Evolutionary conservation across 768 basidiomycete species (phyloP).

Genomic region (Pulveroboletus sp.): DNA sequence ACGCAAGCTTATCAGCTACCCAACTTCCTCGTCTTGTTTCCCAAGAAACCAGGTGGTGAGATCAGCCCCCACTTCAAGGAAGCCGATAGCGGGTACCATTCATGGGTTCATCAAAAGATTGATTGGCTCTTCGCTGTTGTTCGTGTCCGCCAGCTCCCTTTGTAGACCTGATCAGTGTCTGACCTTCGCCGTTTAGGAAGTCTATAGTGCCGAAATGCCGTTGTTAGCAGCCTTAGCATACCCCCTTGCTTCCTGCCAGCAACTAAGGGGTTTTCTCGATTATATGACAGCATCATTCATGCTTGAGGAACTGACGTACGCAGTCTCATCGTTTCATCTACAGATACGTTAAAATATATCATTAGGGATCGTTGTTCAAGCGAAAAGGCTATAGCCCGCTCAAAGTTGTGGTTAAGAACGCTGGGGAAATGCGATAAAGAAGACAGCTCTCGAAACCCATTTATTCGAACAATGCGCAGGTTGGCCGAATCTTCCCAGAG

Average conservation of each 20-base stretch:
- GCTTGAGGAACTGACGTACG: conserved; percentile 29
- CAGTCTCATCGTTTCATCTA: not conserved
- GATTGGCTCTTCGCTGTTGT: conserved; percentile 24
- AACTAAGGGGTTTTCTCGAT: conserved; percentile 22
- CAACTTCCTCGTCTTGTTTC: conserved; percentile 21
- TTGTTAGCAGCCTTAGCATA: conserved; percentile 24
- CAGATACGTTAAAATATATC: not conserved
- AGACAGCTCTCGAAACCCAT: conserved; percentile 20
- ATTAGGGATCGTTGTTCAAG: conserved; percentile 27
- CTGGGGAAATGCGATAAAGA: conserved; percentile 16
- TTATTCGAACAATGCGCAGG: conserved; percentile 24
- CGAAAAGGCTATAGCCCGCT: conserved; percentile 8
- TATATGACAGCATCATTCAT: conserved; percentile 32
- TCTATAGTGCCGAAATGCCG: conserved; percentile 26
- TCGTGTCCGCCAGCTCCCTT: not conserved
- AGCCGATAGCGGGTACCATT: conserved; percentile 17
- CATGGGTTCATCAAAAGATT: conserved; percentile 23
- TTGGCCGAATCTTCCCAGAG: too few species aligned
- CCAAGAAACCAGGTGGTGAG: conserved; percentile 26
- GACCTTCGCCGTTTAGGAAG: conserved; percentile 18
- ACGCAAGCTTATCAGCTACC: conserved; percentile 23
- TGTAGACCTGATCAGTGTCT: too few species aligned
- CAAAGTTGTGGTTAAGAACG: conserved; percentile 24
- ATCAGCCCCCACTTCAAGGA: conserved; percentile 27
- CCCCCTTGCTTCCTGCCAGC: conserved; percentile 20